A percentile compares a stretch with the other conserved stretches of the same genome.
Evolutionary conservation across 2,329 filamentous ascomycete genomes (phyloP).

Genomic region (Colletotrichum siamense): DNA sequence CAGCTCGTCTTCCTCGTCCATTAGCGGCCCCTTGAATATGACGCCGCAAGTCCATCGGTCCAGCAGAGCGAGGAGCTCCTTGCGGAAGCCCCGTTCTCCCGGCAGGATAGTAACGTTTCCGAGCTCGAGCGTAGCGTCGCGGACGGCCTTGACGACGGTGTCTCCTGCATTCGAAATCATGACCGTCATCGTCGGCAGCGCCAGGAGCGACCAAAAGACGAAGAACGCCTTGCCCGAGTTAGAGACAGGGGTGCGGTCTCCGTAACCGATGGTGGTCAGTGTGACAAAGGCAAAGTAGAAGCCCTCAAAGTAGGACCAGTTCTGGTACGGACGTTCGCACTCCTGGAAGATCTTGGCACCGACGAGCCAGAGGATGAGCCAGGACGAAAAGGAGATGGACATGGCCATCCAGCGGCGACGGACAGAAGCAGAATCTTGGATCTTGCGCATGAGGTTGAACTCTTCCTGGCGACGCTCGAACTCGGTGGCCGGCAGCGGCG

Average conservation of each 20-base stretch:
- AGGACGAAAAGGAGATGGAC: slow-evolving; percentile 69
- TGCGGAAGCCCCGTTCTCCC: slow-evolving; percentile 54
- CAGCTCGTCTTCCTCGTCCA: slow-evolving; percentile 39
- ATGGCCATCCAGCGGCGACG: slow-evolving; percentile 80
- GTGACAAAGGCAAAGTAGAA: slow-evolving; percentile 89
- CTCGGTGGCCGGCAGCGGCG: slow-evolving; percentile 38
- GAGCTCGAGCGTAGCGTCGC: slow-evolving; percentile 59
- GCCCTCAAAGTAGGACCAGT: slow-evolving; percentile 78
- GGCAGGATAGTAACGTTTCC: slow-evolving; percentile 68
- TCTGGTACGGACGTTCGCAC: slow-evolving; percentile 57
- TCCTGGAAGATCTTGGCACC: slow-evolving; percentile 77
- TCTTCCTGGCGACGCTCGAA: slow-evolving; percentile 70
- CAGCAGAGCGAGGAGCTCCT: slow-evolving; percentile 48
- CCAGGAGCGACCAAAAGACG: slow-evolving; percentile 89
- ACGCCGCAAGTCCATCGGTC: slow-evolving; percentile 6
- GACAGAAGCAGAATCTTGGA: slow-evolving; percentile 69
- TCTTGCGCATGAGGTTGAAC: slow-evolving; percentile 81
- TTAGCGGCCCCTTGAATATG: slow-evolving; percentile 1
- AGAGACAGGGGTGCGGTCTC: slow-evolving; percentile 77
- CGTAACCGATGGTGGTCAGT: slow-evolving; percentile 83
- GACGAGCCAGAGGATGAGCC: slow-evolving; percentile 78
- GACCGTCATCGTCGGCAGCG: slow-evolving; percentile 87
- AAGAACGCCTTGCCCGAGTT: slow-evolving; percentile 86
- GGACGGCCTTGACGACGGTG: slow-evolving; percentile 73
- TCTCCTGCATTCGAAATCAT: slow-evolving; percentile 85